Base-by-base conservation (phyloP, 352 stramenopile species). In the Globisporangium nodosum region DNA sequence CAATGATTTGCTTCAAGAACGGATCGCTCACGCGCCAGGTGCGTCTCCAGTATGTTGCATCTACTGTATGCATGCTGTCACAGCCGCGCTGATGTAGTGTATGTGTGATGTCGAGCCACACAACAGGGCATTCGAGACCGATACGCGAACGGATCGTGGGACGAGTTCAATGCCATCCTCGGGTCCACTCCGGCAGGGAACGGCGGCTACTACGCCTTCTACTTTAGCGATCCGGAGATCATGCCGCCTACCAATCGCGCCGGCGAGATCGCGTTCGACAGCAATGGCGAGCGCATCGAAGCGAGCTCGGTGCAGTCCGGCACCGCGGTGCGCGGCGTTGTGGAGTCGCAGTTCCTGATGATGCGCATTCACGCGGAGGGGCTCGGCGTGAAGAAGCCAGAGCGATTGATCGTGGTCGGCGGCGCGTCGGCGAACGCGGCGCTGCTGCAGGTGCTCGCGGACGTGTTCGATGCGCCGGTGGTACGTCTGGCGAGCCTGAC, bases 1-100 rank as follows among this genome's bases (percentile, higher is more conserved):
- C 76, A 9, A 94, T 96, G 85, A 84, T 94, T 40, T 92, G 87
- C 47, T 94, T 90, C 70, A 92, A 94, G 69, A 94, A 94, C 49
- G 85, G 85, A 40, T 73, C 82, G 1, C 70, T 96, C 35, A 79
- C 78, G 13, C 78, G 87, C 35, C 66, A 96, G 67, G 68, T 76
- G 54, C 18, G 55, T 53, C 31, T 24, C 24, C 8, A 37, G 48
- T 40, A 11, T 21, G 48, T 5, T 40, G 8, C 18, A 30, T 11
- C 9, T 5, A 9, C 1, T 4, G 5, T 21, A 5, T 11, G 16
- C 6, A 49, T 18, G 13, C 37, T 18, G 12, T 12, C 35, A 42
- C 35, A 42, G 8, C 35, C 3, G 37, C 11, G 11, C 37, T 43
- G 37, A 43, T 12, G 37, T 18, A 5, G 37, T 18, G 12, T 1